Evolutionary conservation across 495 filamentous ascomycete species (phyloP).

Genomic region (Thermochaetoides thermophila): DNA sequence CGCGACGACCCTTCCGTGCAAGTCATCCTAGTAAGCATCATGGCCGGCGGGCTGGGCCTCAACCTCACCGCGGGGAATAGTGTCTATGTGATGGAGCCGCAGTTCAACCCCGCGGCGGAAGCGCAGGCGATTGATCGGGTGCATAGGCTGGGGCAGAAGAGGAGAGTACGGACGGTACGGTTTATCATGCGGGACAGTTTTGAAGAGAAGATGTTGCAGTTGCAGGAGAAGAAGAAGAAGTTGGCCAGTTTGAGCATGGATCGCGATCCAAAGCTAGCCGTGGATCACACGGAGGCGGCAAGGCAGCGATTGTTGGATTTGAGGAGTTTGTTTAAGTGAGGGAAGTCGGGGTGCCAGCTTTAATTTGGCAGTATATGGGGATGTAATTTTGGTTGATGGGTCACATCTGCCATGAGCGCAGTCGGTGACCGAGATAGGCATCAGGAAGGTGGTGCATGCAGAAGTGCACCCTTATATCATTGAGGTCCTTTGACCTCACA

Average conservation of each 20-base stretch:
- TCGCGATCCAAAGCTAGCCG: conserved; percentile 30
- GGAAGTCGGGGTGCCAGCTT: too few species aligned
- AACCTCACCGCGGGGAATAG: conserved; percentile 76
- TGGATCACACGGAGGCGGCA: conserved; percentile 60
- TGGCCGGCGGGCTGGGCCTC: conserved; percentile 79
- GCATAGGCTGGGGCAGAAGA: conserved; percentile 80
- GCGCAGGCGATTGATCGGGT: conserved; percentile 90
- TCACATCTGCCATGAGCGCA: too few species aligned
- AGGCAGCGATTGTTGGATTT: conserved; percentile 68
- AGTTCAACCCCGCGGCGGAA: conserved; percentile 90
- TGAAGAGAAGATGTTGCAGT: conserved; percentile 80
- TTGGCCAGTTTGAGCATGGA: conserved; percentile 78
- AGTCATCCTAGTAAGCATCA: conserved; percentile 82
- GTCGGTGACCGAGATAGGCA: too few species aligned
- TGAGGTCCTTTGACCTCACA: too few species aligned
- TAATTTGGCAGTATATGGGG: too few species aligned
- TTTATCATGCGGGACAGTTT: conserved; percentile 85
- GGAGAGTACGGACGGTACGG: conserved; percentile 63
- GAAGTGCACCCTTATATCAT: too few species aligned
- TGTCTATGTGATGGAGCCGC: conserved; percentile 95
- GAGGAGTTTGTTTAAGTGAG: conserved; percentile 63
- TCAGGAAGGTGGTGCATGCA: too few species aligned
- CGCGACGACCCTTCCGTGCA: conserved; percentile 54
- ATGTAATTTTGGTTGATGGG: too few species aligned
- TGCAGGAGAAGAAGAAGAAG: conserved; percentile 83